These are phyloP conservation scores for Chytriomyces sp. DNA, from an alignment of 192 early-diverging fungal genomes.

Conservation along the genomic window DNA sequence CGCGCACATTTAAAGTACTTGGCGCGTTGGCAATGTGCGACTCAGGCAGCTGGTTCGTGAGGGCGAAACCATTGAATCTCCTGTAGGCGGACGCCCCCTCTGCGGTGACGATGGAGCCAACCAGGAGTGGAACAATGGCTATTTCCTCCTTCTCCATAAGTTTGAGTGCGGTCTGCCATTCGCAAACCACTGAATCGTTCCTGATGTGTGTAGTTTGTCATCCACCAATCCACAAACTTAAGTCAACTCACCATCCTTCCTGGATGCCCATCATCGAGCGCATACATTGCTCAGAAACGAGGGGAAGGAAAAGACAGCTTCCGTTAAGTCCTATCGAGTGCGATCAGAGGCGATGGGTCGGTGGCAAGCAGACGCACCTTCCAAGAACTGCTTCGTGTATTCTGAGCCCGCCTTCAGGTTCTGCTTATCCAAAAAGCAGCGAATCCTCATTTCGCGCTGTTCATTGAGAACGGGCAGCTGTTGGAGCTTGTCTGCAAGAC, in stretches of 20 bases:
- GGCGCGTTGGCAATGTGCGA: not conserved
- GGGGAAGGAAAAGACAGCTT: conserved; percentile 21
- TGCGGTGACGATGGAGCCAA: not conserved
- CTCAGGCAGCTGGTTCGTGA: conserved; percentile 7
- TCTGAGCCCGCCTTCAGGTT: conserved; percentile 22
- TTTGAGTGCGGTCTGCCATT: conserved; percentile 21
- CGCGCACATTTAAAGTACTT: not conserved
- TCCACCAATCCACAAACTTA: not conserved
- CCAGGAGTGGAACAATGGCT: conserved; percentile 11
- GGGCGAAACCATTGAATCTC: conserved; percentile 15
- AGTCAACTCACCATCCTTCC: not conserved
- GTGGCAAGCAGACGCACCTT: not conserved
- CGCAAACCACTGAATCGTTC: conserved; percentile 9
- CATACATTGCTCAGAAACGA: conserved; percentile 13
- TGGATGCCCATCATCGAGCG: not conserved
- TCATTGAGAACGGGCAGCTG: conserved; percentile 8
- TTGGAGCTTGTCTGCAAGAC: conserved; percentile 23
- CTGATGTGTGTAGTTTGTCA: not conserved
- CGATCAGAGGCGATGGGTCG: not conserved
- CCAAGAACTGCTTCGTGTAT: conserved; percentile 19
- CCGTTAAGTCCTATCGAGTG: not conserved
- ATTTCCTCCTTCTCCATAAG: not conserved
- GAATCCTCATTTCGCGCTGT: conserved; percentile 4
- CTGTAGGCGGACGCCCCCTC: not conserved
- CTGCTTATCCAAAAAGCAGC: conserved; percentile 31